Base-by-base conservation (phyloP, 257 asterid species). In the Voacanga thouarsii region DNA sequence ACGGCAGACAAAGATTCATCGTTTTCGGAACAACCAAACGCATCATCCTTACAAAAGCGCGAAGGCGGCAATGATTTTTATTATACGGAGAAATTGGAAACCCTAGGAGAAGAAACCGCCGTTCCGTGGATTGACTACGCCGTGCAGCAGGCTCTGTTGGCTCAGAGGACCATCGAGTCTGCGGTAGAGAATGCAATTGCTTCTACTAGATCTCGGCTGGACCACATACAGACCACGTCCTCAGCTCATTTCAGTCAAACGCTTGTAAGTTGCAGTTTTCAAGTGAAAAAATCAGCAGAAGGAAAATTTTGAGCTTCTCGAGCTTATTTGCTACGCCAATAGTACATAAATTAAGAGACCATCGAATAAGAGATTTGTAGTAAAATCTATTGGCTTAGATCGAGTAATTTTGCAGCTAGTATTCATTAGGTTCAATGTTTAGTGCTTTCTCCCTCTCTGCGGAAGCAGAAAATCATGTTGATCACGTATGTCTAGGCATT, bases 171-270 rank as follows among this genome's bases (percentile, higher is more conserved):
- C 39, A 49, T 88, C 71, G 91, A 82, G 67, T 80, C 73, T 82
- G 78, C 90, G 61, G 50, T 89, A 18, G 96, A 89, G 85, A 83
- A 80, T 74, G 92, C 98, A 79, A 71, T 96, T 45, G 81, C 87
- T 73, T 85, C 63, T 86, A 83, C 97, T 57, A 88, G 86, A 86
- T 87, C 96, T 76, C 92, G 97, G 53, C 66, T 89, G 45, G 94
- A 93, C 85, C 94, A 93, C 28, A 80, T 93, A 68, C 86, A 87
- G 74, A 87, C 92, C 79, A 96, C 98, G 49, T 90, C 97, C 0
- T 92, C 97, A 41, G 94, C 91, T 24, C 99, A 96, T 87, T 86
- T 93, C 75, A 82, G 85, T 79, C 98, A 89, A 85, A 89, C 97
- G 41, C 77, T 89, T 59, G 99, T 92, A 85, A 89, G 79, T 26